Evolutionary conservation across 331 rosid species (phyloP), one percentile per base, ranked within the genome.

Genomic region (Quercus lobata): DNA sequence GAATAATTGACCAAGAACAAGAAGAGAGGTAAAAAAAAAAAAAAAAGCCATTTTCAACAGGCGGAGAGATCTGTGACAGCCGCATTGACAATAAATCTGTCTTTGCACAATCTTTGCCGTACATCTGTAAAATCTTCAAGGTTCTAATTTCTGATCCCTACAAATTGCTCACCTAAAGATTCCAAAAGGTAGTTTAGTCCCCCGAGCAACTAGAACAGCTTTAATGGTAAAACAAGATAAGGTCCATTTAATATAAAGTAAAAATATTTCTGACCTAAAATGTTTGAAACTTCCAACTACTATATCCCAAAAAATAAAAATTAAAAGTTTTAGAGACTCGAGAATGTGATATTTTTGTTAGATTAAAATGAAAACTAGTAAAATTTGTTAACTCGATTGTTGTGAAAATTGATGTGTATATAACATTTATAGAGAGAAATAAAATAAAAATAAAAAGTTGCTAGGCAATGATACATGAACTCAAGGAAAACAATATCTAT

Each of bases 1-100:
- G 69, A 9, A 49, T 10, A 12, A 55, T 10, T 17, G 75, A 55
- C 37, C 7, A 21, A 37, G 44, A 55, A 57, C 5, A 21, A 37
- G 55, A 55, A 49, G 57, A 49, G 1, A 69, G 30, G 69, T 55
- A 21, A 83, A 84, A 83, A 81, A 79, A 6, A 35, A 35, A 37
- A 37, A 27, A 27, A n/a, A 41, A 41, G 80, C 63, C 77, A 60
- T 44, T 72, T 72, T 72, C 55, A 55, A 76, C 71, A 74, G 81
- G 78, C 78, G 74, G 71, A 76, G 57, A 72, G 61, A 61, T 70
- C 57, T 35, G 72, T 27, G 76, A 75, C 75, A 63, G 82, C 77
- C 75, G 81, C 85, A 76, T 65, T 76, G 62, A 73, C 84, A 55
- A 74, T 79, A 44, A 62, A 61, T 35, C 68, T 68, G 58, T 74